Base-by-base conservation (phyloP, 495 filamentous ascomycete species). In the Penicillium tannophilum region DNA sequence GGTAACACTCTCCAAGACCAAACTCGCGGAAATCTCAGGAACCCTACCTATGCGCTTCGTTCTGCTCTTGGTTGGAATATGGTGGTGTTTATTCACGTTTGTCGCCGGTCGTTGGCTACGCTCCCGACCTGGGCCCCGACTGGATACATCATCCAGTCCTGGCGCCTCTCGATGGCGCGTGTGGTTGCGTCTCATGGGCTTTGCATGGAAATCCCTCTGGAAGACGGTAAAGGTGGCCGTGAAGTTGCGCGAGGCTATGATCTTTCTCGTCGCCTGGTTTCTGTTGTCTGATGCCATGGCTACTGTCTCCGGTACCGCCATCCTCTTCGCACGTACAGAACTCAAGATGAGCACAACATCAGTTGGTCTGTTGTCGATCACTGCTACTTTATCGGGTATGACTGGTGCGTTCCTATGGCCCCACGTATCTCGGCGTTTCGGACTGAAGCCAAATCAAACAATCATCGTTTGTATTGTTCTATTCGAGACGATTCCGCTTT, bases 261-360 rank as follows among this genome's bases (percentile, higher is more conserved):
- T 96, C 26, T 97, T 97, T 68, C 80, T 96, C 6, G 82, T 82
- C 3, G 90, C 90, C 3, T 97, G 92, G 92, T 97, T 97, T 71
- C 76, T 97, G 41, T 79, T 97, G 1, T 90, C 87, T 11, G 92
- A 97, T 59, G 90, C 88, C 36, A 89, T 97, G 57, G 92, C 92
- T 17, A 97, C 92, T 0, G 90, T 93, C 3, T 92, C 89, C 10
- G 92, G 90, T 3, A 95, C 92, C 3, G 92, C 92, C n/a, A 89
- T 97, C 28, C 81, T 97, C 5, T 97, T 93, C 64, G 92, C 91
- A 17, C 94, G 94, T 66, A 97, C 92, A 0, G 84, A 91, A 56
- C 82, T 97, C 4, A 79, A 88, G 59, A 89, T 97, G 87, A 83
- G 86, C 50, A 85, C 90, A 0, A 87, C 86, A 55, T 83, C 84